Evolutionary conservation across 106 monocot species (phyloP).

Genomic region (Agapanthus africanus): DNA sequence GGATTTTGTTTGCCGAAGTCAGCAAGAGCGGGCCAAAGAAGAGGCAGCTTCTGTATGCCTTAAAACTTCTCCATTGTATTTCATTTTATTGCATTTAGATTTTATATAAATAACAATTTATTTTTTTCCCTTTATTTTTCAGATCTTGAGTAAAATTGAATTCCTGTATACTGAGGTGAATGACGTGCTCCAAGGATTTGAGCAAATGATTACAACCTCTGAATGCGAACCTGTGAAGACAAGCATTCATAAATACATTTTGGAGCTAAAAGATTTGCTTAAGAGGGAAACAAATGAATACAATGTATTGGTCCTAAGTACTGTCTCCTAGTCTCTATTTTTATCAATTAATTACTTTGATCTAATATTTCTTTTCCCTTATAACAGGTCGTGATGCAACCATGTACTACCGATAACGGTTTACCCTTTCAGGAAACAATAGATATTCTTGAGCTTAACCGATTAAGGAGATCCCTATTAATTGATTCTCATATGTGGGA

Average conservation of each 20-base stretch:
- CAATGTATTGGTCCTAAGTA: constrained; percentile 35
- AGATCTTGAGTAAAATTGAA: constrained; percentile 51
- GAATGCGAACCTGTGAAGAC: constrained; percentile 40
- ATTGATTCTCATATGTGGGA: constrained; percentile 81
- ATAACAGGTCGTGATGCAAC: constrained; percentile 28
- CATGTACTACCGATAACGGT: background rate
- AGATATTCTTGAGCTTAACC: constrained; percentile 72
- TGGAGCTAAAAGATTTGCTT: constrained; percentile 47
- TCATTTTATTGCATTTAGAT: background rate
- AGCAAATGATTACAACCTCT: constrained; percentile 35
- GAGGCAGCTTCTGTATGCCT: constrained; percentile 48
- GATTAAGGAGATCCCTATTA: constrained; percentile 47
- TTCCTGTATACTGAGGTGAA: constrained; percentile 49
- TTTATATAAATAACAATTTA: background rate
- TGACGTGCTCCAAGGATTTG: constrained; percentile 39
- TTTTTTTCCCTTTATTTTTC: background rate
- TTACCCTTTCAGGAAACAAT: constrained; percentile 3
- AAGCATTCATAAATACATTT: constrained; percentile 36
- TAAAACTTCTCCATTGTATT: constrained; percentile 1
- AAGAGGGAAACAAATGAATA: constrained; percentile 52
- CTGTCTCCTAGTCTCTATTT: background rate
- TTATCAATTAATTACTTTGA: background rate
- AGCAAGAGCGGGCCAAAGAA: constrained; percentile 52
- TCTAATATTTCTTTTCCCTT: background rate
- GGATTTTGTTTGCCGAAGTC: constrained; percentile 39